phyloP scores from a whole-genome alignment of 257 asterid genomes.

The Solanum piurae region DNA sequence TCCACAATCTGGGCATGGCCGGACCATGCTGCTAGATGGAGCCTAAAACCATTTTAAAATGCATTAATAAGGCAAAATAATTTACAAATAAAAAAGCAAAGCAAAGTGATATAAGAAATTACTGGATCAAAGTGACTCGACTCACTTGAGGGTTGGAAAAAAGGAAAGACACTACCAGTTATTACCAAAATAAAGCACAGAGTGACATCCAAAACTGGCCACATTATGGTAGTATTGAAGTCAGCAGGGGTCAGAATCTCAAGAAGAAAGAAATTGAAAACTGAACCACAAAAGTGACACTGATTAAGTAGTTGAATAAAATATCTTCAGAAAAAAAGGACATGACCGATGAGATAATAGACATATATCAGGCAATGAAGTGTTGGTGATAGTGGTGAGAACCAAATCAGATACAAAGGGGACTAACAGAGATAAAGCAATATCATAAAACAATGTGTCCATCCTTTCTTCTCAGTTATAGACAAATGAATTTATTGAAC shows the following conservation, averaged over 20 bases:
- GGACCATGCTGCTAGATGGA: slow-evolving; percentile 96
- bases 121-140: neutral
- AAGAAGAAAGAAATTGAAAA: neutral
- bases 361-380: neutral
- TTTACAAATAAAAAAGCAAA: neutral
- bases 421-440: neutral
- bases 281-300: neutral
- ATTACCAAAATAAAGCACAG: neutral
- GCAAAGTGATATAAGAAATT: neutral
- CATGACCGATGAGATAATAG: neutral
- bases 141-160: slow-evolving; percentile 1
- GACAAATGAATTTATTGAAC: neutral
- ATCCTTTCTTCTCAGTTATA: neutral
- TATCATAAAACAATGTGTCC: neutral
- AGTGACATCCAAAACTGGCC: neutral
- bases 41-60: slow-evolving; percentile 27
- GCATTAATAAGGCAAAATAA: neutral
- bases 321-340: neutral
- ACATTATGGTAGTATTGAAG: neutral
- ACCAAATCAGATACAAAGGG: neutral
- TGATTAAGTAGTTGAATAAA: neutral
- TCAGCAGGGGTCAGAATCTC: neutral
- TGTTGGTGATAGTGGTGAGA: neutral
- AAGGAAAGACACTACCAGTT: neutral
- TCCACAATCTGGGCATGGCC: slow-evolving; percentile 69